Conservation (phyloP, 352 stramenopile genomes). For the Discostella stelligera region DNA sequence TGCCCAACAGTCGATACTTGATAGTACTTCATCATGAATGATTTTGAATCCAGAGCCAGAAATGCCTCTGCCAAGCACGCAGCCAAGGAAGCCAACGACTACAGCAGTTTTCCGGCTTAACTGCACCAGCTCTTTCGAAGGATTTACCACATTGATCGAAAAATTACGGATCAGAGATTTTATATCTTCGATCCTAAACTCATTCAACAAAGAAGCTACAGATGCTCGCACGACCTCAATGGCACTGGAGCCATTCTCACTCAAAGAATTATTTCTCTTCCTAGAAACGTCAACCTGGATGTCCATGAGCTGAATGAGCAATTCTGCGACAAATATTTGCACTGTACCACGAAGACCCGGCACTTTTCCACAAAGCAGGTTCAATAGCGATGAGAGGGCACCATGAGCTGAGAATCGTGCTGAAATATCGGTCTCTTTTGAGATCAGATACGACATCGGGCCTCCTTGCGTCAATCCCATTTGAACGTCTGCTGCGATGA, state of each 20-base stretch:
- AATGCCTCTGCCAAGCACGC: constrained; percentile 1
- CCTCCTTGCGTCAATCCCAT: constrained; percentile 8
- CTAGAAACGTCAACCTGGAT: constrained; percentile 20
- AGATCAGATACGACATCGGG: too few relatives aligned
- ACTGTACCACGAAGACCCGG: constrained; percentile 12
- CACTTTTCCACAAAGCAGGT: constrained; percentile 26
- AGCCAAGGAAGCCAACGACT: constrained; percentile 36
- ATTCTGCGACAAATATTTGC: constrained; percentile 29
- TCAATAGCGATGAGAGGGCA: constrained; percentile 26
- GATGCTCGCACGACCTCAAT: constrained; percentile 13
- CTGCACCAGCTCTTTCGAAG: constrained; percentile 1
- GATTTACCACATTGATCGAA: constrained; percentile 2
- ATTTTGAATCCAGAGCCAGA: constrained; percentile 34
- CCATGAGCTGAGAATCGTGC: not conserved
- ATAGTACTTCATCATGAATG: constrained; percentile 39
- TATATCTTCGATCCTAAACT: constrained; percentile 39
- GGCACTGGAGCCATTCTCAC: not conserved
- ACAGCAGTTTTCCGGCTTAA: constrained; percentile 30
- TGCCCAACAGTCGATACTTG: constrained; percentile 36
- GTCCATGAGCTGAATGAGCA: constrained; percentile 41
- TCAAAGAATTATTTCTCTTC: not conserved
- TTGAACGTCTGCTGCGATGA: constrained; percentile 11
- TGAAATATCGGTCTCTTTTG: not conserved
- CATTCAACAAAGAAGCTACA: constrained; percentile 31
- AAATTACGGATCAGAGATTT: constrained; percentile 34